Conservation (phyloP, 768 basidiomycete genomes). For the Pleurotus citrinopileatus region DNA sequence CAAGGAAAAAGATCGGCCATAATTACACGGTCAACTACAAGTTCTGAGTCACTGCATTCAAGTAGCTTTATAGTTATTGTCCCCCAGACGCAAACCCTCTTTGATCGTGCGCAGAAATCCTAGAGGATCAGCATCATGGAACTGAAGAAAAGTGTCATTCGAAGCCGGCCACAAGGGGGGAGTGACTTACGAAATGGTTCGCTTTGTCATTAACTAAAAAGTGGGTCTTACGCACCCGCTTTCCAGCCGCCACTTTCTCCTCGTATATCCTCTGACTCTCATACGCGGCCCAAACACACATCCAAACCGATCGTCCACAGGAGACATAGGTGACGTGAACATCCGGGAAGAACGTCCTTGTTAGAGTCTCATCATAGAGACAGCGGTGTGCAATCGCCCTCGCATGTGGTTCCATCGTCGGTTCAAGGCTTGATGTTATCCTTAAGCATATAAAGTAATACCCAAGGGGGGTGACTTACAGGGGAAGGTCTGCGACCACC, state of each 20-base stretch:
- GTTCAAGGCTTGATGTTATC: constrained; percentile 17
- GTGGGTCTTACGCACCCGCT: constrained; percentile 19
- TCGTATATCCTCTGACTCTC: constrained; percentile 17
- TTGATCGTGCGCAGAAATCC: too few species aligned
- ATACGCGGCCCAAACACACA: constrained; percentile 21
- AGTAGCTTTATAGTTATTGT: too few species aligned
- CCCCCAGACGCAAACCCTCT: too few species aligned
- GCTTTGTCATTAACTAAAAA: constrained; percentile 22
- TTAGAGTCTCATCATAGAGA: not conserved
- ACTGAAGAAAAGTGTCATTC: not conserved
- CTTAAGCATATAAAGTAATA: constrained; percentile 18
- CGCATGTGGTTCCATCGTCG: constrained; percentile 18
- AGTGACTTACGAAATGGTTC: constrained; percentile 33
- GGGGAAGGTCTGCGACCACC: constrained; percentile 16
- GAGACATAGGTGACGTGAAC: constrained; percentile 20
- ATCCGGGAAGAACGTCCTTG: constrained; percentile 16
- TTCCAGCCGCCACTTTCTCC: constrained; percentile 15
- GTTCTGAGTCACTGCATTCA: too few species aligned
- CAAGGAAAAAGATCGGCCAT: too few species aligned
- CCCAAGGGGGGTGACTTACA: constrained; percentile 20
- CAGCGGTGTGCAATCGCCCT: not conserved
- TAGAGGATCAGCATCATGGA: not conserved
- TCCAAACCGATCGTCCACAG: constrained; percentile 21
- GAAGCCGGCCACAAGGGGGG: too few species aligned
- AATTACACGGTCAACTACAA: too few species aligned